Evolutionary conservation across 345 rosid genomes (phyloP).

Genomic region (Camelina sativa): DNA sequence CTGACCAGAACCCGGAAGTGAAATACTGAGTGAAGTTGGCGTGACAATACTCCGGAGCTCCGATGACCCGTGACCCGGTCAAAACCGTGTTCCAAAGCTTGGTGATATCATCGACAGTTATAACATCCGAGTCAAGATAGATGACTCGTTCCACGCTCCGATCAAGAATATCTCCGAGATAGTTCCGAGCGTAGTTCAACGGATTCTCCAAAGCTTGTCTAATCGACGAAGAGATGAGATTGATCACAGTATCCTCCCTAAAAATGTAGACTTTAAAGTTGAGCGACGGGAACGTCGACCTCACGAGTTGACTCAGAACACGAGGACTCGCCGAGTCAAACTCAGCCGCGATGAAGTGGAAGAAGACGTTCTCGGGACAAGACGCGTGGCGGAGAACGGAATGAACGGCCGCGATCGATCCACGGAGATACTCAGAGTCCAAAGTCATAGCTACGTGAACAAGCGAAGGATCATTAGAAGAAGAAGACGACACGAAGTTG

Average conservation of each 20-base stretch:
- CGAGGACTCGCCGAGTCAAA: conserved; percentile 90
- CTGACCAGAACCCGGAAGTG: conserved; percentile 84
- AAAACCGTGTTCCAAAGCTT: conserved; percentile 74
- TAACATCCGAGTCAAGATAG: conserved; percentile 91
- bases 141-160: conserved; percentile 84
- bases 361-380: conserved; percentile 87
- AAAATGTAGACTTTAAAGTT: conserved; percentile 89
- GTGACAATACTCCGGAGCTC: conserved; percentile 96
- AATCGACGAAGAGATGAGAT: conserved; percentile 84
- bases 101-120: conserved; percentile 73
- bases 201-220: conserved; percentile 93
- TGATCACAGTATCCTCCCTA: conserved; percentile 83
- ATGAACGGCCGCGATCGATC: conserved; percentile 98
- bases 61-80: conserved; percentile 69
- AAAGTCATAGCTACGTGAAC: conserved; percentile 96
- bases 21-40: conserved; percentile 91
- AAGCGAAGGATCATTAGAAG: conserved; percentile 60
- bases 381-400: conserved; percentile 92
- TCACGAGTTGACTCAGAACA: conserved; percentile 71
- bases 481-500: conserved; percentile 44
- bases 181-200: conserved; percentile 86
- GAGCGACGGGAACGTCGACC: conserved; percentile 92
- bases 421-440: conserved; percentile 90
- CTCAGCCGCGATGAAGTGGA: conserved; percentile 89
- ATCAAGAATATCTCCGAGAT: conserved; percentile 84